Percentiles rank a stretch among this genome's conserved stretches.
phyloP scores from a whole-genome alignment of 2,329 filamentous ascomycete species.

The Fusarium kyushuense region DNA sequence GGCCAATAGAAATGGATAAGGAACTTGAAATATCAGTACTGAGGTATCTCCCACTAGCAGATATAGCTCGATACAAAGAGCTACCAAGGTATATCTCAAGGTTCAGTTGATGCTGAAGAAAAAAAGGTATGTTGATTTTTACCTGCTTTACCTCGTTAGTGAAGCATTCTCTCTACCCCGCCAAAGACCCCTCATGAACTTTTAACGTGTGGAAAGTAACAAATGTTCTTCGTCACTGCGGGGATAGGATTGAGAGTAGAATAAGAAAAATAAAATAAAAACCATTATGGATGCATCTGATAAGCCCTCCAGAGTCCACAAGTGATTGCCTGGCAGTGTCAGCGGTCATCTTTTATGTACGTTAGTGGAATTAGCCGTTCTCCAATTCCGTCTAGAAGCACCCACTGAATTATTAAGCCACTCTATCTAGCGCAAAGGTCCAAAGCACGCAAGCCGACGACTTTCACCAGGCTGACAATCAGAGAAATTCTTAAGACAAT shows the following conservation, averaged over 20 bases:
- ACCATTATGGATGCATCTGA: background rate
- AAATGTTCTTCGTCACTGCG: background rate
- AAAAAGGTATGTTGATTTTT: no score
- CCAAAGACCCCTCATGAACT: background rate
- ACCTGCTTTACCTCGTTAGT: no score
- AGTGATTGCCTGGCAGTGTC: background rate
- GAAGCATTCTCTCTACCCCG: background rate
- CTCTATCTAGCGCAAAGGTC: conserved; percentile 25
- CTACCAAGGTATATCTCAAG: no score
- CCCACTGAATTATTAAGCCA: conserved; percentile 50
- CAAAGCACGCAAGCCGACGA: conserved; percentile 22
- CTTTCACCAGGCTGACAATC: conserved; percentile 10
- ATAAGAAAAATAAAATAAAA: background rate
- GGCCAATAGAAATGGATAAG: no score
- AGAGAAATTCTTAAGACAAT: conserved; percentile 1
- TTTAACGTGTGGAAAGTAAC: background rate
- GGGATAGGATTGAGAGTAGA: background rate
- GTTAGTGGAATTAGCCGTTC: conserved; percentile 1
- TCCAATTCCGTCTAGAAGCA: conserved; percentile 35
- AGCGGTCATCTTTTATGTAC: background rate
- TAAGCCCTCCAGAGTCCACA: no score
- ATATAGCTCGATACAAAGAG: no score
- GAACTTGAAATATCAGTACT: no score
- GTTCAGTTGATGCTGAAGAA: background rate
- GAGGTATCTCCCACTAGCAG: no score